Conservation (phyloP, 169 alveolate genomes). For the Toxoplasma gondii region DNA sequence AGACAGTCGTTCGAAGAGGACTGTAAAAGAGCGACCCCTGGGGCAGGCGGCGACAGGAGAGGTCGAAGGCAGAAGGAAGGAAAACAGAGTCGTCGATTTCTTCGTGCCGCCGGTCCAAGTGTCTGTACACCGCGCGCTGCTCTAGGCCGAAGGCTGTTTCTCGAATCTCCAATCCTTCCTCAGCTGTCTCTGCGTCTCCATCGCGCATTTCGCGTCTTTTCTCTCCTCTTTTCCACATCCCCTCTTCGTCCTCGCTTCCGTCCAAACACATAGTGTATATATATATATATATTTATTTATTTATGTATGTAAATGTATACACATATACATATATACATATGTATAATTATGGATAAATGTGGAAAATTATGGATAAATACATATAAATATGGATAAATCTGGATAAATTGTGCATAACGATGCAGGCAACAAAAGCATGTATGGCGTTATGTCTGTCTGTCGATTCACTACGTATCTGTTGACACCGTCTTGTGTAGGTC, state of each 20-base stretch:
- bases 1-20: not conserved
- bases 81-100: not conserved
- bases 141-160: conserved; percentile 66
- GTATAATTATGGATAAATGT: no score
- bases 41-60: not conserved
- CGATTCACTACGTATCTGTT: no score
- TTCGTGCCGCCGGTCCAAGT: conserved; percentile 12
- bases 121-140: conserved; percentile 57
- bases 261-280: no score
- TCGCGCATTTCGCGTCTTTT: not conserved
- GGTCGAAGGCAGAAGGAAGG: not conserved
- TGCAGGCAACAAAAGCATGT: no score
- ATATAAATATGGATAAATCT: no score
- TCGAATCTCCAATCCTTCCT: conserved; percentile 26
- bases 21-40: not conserved
- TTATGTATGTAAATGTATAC: no score
- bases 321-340: no score
- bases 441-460: no score
- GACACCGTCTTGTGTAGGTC: no score
- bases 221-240: not conserved
- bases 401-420: no score
- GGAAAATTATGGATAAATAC: no score
- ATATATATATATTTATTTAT: no score
- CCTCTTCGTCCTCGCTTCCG: not conserved
- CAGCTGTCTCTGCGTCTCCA: not conserved